phyloP scores from a whole-genome alignment of 805 yeast species.

The Kurtzmaniella fragi region DNA sequence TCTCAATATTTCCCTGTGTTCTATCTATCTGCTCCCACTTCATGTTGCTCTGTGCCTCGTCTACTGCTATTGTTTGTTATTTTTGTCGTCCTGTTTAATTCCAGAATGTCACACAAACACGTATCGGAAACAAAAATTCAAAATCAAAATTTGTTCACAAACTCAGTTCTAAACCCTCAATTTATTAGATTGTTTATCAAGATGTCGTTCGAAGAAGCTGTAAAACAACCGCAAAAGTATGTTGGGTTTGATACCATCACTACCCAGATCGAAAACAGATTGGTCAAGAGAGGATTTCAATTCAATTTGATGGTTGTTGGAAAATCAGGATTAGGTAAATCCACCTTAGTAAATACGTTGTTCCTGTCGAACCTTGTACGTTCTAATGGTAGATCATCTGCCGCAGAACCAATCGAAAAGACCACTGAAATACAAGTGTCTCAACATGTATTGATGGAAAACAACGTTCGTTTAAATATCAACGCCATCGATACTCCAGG shows the following conservation, averaged over 20 bases:
- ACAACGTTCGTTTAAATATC: conserved; percentile 78
- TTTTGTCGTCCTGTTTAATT: too few species aligned
- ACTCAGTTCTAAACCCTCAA: background rate
- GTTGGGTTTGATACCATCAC: conserved; percentile 98
- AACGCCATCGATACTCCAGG: conserved; percentile 97
- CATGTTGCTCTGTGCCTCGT: conserved; percentile 25
- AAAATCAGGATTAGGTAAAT: conserved; percentile 85
- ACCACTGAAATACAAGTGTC: conserved; percentile 81
- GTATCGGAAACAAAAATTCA: too few species aligned
- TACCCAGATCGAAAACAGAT: conserved; percentile 86
- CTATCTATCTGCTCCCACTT: too few species aligned
- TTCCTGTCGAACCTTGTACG: conserved; percentile 78
- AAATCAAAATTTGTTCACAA: too few species aligned
- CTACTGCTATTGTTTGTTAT: background rate
- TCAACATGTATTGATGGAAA: conserved; percentile 71
- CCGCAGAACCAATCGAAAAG: conserved; percentile 70
- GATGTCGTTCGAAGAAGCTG: conserved; percentile 14
- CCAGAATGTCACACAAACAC: too few species aligned
- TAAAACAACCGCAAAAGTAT: conserved; percentile 60
- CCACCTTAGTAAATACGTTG: conserved; percentile 85
- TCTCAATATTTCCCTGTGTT: too few species aligned
- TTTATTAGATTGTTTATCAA: background rate
- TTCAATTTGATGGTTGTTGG: conserved; percentile 94
- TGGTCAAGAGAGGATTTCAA: conserved; percentile 89
- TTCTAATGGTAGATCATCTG: conserved; percentile 64